Base-by-base conservation (phyloP, 2,329 filamentous ascomycete species). In the Claviceps purpurea region DNA sequence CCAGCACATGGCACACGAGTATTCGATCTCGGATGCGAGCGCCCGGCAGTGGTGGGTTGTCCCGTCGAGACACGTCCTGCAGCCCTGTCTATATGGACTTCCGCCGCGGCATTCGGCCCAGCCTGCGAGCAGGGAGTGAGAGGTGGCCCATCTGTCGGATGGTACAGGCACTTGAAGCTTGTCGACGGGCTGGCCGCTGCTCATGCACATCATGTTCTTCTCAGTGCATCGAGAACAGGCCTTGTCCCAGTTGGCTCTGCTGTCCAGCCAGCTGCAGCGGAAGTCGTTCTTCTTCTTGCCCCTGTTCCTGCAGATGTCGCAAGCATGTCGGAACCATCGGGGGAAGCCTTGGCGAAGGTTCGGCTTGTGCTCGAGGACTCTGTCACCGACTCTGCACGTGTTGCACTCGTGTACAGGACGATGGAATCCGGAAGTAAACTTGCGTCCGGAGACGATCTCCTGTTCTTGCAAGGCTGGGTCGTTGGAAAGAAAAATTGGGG, bases 1-100 rank as follows among this genome's bases (percentile, higher is more conserved):
- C 10, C 59, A 57, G 52, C 65, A 68, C 30, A 58, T 56, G 42
- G 56, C 54, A 50, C 62, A 64, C 38, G 61, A 57, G 43, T 54
- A 55, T 5, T 30, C 38, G 16, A 56, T 55, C 1, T 41, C 18
- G n/a, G 37, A 30, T 5, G 54, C 54, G 38, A 57, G 26, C 4
- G 55, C 56, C 0, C 58, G 56, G 41, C 61, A 63, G 37, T 61
- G 58, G 16, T 51, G 50, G 3, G 24, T 50, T 5, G 5, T 38
- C 49, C 55, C 54, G 1, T 42, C 42, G 2, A 18, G 30, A 24
- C 60, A 61, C 26, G 47, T 43, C 8, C 38, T 16, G 50, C 61
- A 63, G 2, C 46, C 26, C 10, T 49, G 57, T 8, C 59, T 54
- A 51, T 51, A 56, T 4, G 49, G 50, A n/a, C 52, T 57, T 40